Base-by-base conservation (phyloP, 2,329 filamentous ascomycete genomes). In the Waltergamsia citrina region DNA sequence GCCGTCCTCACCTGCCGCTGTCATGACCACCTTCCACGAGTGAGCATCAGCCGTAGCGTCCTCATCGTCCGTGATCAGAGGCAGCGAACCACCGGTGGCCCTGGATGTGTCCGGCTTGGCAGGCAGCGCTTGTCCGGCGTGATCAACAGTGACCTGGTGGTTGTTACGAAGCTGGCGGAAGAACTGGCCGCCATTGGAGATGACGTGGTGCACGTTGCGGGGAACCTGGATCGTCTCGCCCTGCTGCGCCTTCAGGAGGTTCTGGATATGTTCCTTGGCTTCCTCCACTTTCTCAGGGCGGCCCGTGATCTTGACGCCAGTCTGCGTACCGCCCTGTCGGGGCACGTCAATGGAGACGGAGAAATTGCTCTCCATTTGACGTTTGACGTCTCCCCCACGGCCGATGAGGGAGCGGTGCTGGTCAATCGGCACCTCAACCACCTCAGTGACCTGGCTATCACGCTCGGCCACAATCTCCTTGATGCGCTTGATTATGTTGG, bases 321-420 rank as follows among this genome's bases (percentile, higher is more conserved):
- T 90, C 48, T 84, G 80, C 34, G 78, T 80, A 42, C 83, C 83
- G 27, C 86, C 87, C 61, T 94, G 87, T 46, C 86, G 83, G 16
- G 92, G 92, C 39, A 98, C 83, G 50, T 96, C 90, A 42, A 98
- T 76, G 7, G 80, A 78, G 34, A 98, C 81, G 37, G 76, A 79
- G 64, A 95, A 93, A 52, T 88, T 76, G 24, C 80, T 71, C 65
- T 98, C 92, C 18, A 98, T 71, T 43, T 81, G 74, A 42, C 85
- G 83, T 56, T 93, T 84, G 32, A 78, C 79, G 45, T 94, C 87
- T 42, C 93, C 92, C 42, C 86, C 87, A 37, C 87, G 85, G 27
- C 92, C 92, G 51, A 98, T 96, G 17, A 98, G 71, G 7, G 85
- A 71, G 35, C 88, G 74, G 57, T 98, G 93, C 67, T 95, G 93